phyloP scores from a whole-genome alignment of 371 early-diverging fungal species.

The Globomyces sp. region DNA sequence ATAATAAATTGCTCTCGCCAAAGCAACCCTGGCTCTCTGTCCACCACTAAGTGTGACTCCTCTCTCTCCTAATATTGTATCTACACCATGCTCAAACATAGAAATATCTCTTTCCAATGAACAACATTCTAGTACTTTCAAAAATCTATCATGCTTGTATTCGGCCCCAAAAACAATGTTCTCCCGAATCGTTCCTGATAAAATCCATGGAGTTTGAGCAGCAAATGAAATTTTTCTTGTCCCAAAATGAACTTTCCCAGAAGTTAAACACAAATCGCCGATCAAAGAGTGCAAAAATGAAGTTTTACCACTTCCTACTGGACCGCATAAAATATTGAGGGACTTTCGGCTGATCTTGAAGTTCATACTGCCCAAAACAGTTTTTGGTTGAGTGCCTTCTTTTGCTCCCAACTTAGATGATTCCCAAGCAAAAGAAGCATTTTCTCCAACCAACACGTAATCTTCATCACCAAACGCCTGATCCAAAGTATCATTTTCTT shows the following conservation, averaged over 20 bases:
- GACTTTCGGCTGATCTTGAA: constrained; percentile 2
- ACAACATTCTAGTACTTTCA: constrained; percentile 35
- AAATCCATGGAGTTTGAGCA: constrained; percentile 48
- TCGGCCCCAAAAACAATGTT: constrained; percentile 42
- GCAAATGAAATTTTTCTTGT: constrained; percentile 34
- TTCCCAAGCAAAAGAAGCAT: constrained; percentile 17
- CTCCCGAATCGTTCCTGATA: constrained; percentile 43
- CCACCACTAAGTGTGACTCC: constrained; percentile 52
- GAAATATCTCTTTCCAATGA: constrained; percentile 42
- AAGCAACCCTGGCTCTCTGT: constrained; percentile 42
- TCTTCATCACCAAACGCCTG: neutral
- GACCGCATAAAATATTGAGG: constrained; percentile 42
- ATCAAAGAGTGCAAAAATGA: constrained; percentile 34
- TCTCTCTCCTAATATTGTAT: constrained; percentile 49
- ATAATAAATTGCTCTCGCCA: constrained; percentile 47
- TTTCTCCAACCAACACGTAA: neutral
- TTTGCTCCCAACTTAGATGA: neutral
- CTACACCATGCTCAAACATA: constrained; percentile 35
- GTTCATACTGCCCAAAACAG: neutral
- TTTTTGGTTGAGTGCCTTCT: neutral
- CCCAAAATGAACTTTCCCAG: constrained; percentile 16
- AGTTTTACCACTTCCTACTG: constrained; percentile 54
- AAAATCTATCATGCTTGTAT: constrained; percentile 34
- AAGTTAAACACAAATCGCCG: constrained; percentile 33
- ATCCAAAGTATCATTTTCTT: neutral